Conservation (phyloP, 2,329 filamentous ascomycete genomes). For the Curvularia verruculosa region DNA sequence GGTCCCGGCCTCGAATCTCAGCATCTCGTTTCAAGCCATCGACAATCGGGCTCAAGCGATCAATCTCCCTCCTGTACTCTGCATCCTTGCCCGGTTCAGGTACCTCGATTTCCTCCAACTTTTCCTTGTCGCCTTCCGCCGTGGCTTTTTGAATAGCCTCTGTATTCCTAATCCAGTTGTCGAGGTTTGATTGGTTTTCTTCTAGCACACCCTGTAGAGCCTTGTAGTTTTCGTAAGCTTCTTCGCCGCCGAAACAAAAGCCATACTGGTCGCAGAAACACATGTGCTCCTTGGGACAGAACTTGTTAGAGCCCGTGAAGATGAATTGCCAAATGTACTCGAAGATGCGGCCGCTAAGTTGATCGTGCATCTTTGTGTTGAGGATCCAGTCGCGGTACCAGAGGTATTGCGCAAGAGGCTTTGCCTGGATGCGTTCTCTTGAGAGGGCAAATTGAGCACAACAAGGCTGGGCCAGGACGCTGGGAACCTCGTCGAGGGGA, state of each 20-base stretch:
- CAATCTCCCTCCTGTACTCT: slow-evolving; percentile 54
- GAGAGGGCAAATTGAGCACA: slow-evolving; percentile 69
- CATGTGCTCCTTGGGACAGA: slow-evolving; percentile 60
- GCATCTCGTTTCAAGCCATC: slow-evolving; percentile 53
- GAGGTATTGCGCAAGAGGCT: slow-evolving; percentile 60
- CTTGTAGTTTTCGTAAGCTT: slow-evolving; percentile 57
- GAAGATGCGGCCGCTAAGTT: slow-evolving; percentile 64
- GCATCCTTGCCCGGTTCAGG: slow-evolving; percentile 53
- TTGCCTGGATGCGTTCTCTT: slow-evolving; percentile 61
- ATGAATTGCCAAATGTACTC: slow-evolving; percentile 70
- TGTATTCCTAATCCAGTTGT: slow-evolving; percentile 49
- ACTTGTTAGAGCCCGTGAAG: slow-evolving; percentile 59
- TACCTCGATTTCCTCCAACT: slow-evolving; percentile 39
- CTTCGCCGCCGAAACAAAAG: slow-evolving; percentile 62
- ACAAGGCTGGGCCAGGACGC: slow-evolving; percentile 65
- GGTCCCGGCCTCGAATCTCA: slow-evolving; percentile 58
- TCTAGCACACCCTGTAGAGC: slow-evolving; percentile 53
- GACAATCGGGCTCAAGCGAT: slow-evolving; percentile 52
- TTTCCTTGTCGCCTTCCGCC: slow-evolving; percentile 33
- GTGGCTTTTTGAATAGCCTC: slow-evolving; percentile 46
- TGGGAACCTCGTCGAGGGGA: slow-evolving; percentile 54
- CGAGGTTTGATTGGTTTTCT: slow-evolving; percentile 51
- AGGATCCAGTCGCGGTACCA: slow-evolving; percentile 67
- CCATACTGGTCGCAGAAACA: slow-evolving; percentile 71
- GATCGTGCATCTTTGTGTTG: slow-evolving; percentile 61